Conservation (phyloP, 2,329 filamentous ascomycete species). For the Aureobasidium vineae region DNA sequence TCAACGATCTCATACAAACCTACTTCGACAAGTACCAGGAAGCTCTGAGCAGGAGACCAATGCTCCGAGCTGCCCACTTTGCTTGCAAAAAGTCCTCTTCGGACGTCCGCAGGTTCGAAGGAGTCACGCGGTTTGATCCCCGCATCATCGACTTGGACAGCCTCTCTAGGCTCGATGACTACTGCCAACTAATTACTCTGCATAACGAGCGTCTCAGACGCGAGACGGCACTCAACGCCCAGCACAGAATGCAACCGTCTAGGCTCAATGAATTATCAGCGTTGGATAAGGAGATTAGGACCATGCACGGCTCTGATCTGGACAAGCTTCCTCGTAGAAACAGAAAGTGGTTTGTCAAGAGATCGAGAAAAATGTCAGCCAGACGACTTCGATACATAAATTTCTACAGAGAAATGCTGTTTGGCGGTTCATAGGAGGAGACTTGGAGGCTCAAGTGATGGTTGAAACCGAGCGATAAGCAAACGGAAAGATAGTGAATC, state of each 20-base stretch:
- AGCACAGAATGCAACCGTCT: background rate
- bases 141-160: background rate
- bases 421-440: background rate
- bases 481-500: background rate
- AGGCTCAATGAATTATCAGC: too few relatives aligned
- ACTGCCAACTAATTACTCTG: background rate
- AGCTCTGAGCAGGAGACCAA: too few relatives aligned
- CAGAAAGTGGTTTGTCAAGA: too few relatives aligned
- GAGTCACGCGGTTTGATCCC: background rate
- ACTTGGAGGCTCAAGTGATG: background rate
- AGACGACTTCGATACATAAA: too few relatives aligned
- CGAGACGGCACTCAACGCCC: background rate
- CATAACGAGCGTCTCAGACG: background rate
- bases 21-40: too few relatives aligned
- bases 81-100: too few relatives aligned
- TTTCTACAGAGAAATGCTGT: too few relatives aligned
- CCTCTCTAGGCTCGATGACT: background rate
- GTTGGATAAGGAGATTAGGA: too few relatives aligned
- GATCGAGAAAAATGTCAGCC: too few relatives aligned
- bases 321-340: too few relatives aligned
- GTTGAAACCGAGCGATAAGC: background rate
- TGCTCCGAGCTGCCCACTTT: too few relatives aligned
- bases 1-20: background rate
- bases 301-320: too few relatives aligned
- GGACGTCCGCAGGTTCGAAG: background rate